Evolutionary conservation across 768 basidiomycete genomes (phyloP).

Genomic region (Leccinum ochraceum): DNA sequence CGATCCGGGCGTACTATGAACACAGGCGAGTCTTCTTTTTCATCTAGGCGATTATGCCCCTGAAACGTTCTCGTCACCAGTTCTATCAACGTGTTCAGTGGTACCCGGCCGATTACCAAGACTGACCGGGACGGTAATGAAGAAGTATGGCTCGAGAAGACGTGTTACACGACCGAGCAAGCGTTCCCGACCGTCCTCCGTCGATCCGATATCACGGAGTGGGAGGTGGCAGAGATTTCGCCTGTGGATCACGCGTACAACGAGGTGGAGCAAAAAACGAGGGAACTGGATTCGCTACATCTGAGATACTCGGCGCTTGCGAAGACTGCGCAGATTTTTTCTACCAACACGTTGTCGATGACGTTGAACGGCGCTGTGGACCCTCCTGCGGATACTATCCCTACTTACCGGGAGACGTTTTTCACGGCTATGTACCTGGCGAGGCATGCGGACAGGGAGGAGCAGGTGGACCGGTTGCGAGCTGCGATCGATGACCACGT

Average conservation of each 20-base stretch:
- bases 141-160: constrained; percentile 89
- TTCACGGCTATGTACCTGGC: constrained; percentile 68
- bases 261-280: constrained; percentile 79
- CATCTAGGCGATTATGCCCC: background rate
- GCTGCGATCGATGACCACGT: constrained; percentile 83
- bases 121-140: constrained; percentile 62
- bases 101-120: constrained; percentile 67
- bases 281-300: constrained; percentile 69
- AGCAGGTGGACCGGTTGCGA: constrained; percentile 71
- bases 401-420: constrained; percentile 76
- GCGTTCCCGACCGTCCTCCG: constrained; percentile 89
- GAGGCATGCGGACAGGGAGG: constrained; percentile 67
- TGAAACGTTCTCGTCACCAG: constrained; percentile 41
- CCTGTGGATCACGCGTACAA: constrained; percentile 82
- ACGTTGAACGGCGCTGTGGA: constrained; percentile 87
- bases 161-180: constrained; percentile 82
- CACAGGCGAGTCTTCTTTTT: constrained; percentile 55
- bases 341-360: constrained; percentile 84
- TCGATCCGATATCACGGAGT: constrained; percentile 79
- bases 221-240: constrained; percentile 74
- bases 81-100: constrained; percentile 82
- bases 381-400: constrained; percentile 71
- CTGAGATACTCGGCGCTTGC: constrained; percentile 75
- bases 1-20: constrained; percentile 85
- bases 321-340: constrained; percentile 69